Conservation (phyloP, 1,284 basidiomycete genomes). For the Wallemia ichthyophaga region DNA sequence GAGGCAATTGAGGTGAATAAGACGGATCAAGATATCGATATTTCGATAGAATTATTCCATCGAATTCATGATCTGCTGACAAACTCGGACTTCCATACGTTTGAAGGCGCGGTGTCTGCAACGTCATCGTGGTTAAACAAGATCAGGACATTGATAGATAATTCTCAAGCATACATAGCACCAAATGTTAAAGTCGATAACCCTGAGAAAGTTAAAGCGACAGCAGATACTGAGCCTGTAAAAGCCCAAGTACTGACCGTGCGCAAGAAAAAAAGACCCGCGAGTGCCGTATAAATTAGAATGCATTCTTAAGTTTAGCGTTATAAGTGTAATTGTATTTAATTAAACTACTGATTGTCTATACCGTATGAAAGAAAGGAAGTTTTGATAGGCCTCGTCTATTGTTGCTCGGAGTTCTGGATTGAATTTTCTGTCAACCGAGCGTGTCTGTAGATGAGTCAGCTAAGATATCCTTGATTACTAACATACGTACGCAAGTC, state of each 20-base stretch:
- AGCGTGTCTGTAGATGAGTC: slow-evolving; percentile 12
- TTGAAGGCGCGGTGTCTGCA: background rate
- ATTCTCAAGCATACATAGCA: background rate
- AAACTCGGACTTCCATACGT: background rate
- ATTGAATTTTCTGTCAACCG: slow-evolving; percentile 22
- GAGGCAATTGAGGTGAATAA: background rate
- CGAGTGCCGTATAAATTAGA: background rate
- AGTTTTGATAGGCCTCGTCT: slow-evolving; percentile 33
- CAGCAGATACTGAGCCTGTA: background rate
- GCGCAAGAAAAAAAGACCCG: background rate
- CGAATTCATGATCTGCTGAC: background rate
- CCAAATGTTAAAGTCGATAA: background rate
- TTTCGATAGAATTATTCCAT: background rate
- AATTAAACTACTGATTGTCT: slow-evolving; percentile 17
- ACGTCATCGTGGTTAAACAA: background rate
- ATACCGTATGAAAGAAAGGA: slow-evolving; percentile 68
- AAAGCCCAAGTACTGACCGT: background rate
- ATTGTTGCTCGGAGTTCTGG: slow-evolving; percentile 17
- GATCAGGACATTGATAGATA: background rate
- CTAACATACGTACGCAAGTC: slow-evolving; percentile 22
- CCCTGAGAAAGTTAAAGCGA: background rate
- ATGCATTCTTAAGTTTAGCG: background rate
- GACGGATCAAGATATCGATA: background rate
- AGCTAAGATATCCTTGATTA: background rate
- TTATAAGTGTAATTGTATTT: background rate